Percentiles rank a stretch among this genome's conserved stretches.
These are phyloP conservation scores for Cryptococcus deneoformans DNA, from an alignment of 1,284 basidiomycete species.

Conservation along the genomic window DNA sequence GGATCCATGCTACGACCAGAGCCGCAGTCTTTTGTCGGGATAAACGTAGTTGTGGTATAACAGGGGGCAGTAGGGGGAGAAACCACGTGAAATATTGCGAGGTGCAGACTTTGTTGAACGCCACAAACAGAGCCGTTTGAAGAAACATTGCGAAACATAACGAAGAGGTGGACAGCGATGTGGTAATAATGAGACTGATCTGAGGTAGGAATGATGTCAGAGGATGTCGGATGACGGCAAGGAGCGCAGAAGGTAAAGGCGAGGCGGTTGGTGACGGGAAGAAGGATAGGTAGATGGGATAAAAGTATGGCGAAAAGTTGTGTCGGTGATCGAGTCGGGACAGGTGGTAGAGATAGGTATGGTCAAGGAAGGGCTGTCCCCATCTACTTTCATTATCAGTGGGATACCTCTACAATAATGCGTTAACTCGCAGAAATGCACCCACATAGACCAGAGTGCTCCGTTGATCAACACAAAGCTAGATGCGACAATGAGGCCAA, in stretches of 20 bases:
- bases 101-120: conserved; percentile 98
- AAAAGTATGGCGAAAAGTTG: conserved; percentile 98
- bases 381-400: conserved; percentile 58
- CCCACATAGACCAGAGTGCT: conserved; percentile 74
- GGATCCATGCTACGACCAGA: conserved; percentile 66
- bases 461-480: conserved; percentile 67
- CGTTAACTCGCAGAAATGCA: conserved; percentile 15
- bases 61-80: conserved; percentile 77
- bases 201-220: conserved; percentile 53
- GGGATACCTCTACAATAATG: background rate
- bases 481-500: conserved; percentile 63
- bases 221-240: conserved; percentile 32
- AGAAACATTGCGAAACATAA: conserved; percentile 74
- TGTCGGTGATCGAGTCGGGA: conserved; percentile 91
- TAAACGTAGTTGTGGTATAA: conserved; percentile 66
- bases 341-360: conserved; percentile 92
- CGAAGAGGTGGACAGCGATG: conserved; percentile 43
- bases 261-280: conserved; percentile 14
- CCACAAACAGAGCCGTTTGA: conserved; percentile 85
- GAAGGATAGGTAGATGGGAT: conserved; percentile 75
- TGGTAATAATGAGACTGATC: conserved; percentile 32
- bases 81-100: conserved; percentile 99
- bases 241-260: conserved; percentile 46
- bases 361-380: conserved; percentile 87
- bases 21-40: conserved; percentile 51